Evolutionary conservation across 2,329 filamentous ascomycete species (phyloP).

Genomic region (Colletotrichum sp.): DNA sequence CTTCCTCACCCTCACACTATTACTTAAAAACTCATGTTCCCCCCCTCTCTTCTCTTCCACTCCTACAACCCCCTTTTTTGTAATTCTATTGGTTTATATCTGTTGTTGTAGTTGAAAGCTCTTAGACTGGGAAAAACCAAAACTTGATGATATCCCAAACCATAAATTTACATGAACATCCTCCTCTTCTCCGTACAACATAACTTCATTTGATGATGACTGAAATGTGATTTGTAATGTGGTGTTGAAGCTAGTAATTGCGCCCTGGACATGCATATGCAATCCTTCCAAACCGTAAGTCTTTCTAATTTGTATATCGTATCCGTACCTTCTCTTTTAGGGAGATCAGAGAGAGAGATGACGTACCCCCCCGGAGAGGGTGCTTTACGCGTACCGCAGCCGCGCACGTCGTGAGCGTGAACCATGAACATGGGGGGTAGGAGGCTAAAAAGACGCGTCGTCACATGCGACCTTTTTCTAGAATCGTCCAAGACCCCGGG

Average conservation of each 20-base stretch:
- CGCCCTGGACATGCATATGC: background rate
- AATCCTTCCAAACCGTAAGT: background rate
- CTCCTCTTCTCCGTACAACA: background rate
- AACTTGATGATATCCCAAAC: background rate
- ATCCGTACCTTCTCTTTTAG: background rate
- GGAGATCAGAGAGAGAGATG: background rate
- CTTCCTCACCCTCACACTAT: background rate
- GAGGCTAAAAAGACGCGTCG: background rate
- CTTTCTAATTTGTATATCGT: background rate
- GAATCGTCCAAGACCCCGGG: background rate
- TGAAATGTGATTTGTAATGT: background rate
- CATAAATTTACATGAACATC: background rate
- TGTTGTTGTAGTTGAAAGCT: background rate
- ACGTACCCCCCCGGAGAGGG: background rate
- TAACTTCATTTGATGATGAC: too few relatives aligned
- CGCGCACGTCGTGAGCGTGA: background rate
- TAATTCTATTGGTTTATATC: slow-evolving; percentile 4
- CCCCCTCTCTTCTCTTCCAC: background rate
- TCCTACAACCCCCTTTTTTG: background rate
- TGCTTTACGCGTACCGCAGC: slow-evolving; percentile 13
- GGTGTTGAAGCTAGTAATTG: background rate
- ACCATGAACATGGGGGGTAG: background rate
- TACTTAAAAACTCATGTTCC: background rate
- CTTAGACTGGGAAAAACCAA: background rate
- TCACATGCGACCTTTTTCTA: background rate